phyloP scores from a whole-genome alignment of 805 yeast species.

The Candida manassasensis region DNA sequence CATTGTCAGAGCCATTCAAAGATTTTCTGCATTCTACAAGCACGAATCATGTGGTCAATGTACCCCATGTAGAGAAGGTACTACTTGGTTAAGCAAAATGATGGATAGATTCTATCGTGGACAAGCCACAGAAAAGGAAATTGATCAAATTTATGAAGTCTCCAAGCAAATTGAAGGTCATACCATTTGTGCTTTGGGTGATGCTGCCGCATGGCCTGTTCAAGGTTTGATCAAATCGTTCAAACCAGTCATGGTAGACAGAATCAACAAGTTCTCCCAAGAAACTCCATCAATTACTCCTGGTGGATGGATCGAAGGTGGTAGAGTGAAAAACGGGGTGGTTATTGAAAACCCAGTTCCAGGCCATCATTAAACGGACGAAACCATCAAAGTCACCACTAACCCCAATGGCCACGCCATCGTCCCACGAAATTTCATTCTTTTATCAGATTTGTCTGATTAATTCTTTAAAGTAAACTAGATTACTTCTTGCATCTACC shows the following conservation, averaged over 20 bases:
- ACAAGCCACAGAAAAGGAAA: constrained; percentile 76
- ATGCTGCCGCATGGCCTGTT: constrained; percentile 92
- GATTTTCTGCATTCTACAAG: constrained; percentile 78
- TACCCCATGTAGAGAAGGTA: constrained; percentile 93
- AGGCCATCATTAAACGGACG: too few species aligned
- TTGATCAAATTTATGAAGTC: constrained; percentile 79
- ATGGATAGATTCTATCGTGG: constrained; percentile 80
- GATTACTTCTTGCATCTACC: background rate
- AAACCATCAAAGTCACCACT: too few species aligned
- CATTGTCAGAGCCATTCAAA: constrained; percentile 78
- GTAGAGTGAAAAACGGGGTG: constrained; percentile 56
- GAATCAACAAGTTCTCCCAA: constrained; percentile 57
- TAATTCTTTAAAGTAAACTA: background rate
- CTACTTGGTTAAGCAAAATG: constrained; percentile 78
- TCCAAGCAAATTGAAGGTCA: constrained; percentile 88
- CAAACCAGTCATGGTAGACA: constrained; percentile 75
- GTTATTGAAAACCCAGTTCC: constrained; percentile 61
- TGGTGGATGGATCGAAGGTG: constrained; percentile 77
- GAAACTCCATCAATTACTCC: constrained; percentile 45
- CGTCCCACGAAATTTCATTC: background rate
- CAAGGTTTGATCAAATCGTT: constrained; percentile 84
- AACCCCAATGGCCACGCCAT: too few species aligned
- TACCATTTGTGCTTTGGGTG: constrained; percentile 89
- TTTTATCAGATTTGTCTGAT: background rate
- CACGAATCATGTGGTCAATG: constrained; percentile 95